Base-by-base conservation (phyloP, 495 filamentous ascomycete species). In the Penicillium bovifimosum region DNA sequence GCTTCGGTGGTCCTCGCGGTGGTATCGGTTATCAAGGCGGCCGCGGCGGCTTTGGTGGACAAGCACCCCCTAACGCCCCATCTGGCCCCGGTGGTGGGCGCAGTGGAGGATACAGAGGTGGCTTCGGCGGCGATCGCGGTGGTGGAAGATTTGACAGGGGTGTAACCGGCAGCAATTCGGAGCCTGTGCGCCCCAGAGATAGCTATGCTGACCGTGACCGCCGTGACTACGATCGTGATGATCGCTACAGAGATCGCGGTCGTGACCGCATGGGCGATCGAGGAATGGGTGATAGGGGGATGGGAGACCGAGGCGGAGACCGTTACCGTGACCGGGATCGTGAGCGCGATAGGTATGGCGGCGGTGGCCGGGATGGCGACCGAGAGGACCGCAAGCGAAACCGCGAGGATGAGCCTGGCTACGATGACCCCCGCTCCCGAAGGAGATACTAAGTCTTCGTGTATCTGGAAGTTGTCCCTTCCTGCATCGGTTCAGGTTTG, bases 361-460 rank as follows among this genome's bases (percentile, higher is more conserved):
- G 46, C n/a, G 33, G 46, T 7, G 47, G 47, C 31, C 62, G 72
- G 31, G 69, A 71, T 20, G 68, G 68, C 33, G 74, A 63, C 49
- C 69, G 62, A 53, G 74, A 86, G 60, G 83, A 84, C 54, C 73
- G 81, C 52, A 86, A 85, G 69, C 75, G 81, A 58, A 63, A 72
- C 54, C 75, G 80, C 64, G 76, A 79, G 43, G 73, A 75, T 61
- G 76, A 81, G 18, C 38, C 38, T 63, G 68, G 80, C 54, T 84
- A 89, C 64, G 87, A 92, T 59, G 88, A 93, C 67, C 82, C 86
- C 33, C 81, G 90, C 50, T 86, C 84, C 64, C 80, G 88, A 62
- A 81, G 87, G 68, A 84, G 88, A 62, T 91, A 91, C 74, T 90
- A 76, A 73, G 47, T 54, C 41, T 64, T 68, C 52, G 60, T 51